Base-by-base conservation (phyloP, 1,139 yeast genomes). In the Hansenula sp. region DNA sequence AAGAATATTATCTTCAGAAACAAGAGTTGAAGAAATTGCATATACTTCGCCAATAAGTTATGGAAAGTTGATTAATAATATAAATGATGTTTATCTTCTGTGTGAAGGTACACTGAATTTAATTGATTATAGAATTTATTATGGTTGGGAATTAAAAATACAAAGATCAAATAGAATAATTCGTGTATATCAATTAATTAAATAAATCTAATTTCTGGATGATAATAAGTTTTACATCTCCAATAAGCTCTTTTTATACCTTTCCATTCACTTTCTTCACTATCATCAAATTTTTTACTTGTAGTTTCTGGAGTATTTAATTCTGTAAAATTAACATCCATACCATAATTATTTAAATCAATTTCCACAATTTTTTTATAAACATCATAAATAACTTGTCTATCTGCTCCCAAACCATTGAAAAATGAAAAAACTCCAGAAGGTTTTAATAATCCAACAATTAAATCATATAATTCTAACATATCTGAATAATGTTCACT, bases 401-500 rank as follows among this genome's bases (percentile, higher is more conserved):
- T 73, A 55, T 90, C 97, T 7, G 97, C 97, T n/a, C 97, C 97
- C 29, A 90, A 71, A 0, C 97, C 97, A 55, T 90, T 90, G 69
- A 90, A 90, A 59, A 88, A 90, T 2, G 96, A 87, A 50, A 90
- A 89, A 1, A 79, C 74, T 6, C 95, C 95, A 31, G 76, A 75
- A 2, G 95, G 89, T 58, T 84, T 83, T 47, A 90, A 65, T 39
- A 90, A 66, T 0, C 96, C 96, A 14, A 89, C 95, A 4, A 87
- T 73, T 20, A 73, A 60, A 63, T 90, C 96, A 57, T 84, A 87
- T 30, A 90, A 70, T 38, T 87, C 95, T 32, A 87, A 71, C 92
- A 90, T 84, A 59, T 90, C 97, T 46, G 72, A 69, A 57, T 77
- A 78, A 59, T 87, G 95, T 59, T 90, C 97, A 44, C 95, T 84